A percentile compares a stretch with the other conserved stretches of the same genome.
Conservation (phyloP, 495 filamentous ascomycete species). For the Talaromyces nanjingensis region DNA sequence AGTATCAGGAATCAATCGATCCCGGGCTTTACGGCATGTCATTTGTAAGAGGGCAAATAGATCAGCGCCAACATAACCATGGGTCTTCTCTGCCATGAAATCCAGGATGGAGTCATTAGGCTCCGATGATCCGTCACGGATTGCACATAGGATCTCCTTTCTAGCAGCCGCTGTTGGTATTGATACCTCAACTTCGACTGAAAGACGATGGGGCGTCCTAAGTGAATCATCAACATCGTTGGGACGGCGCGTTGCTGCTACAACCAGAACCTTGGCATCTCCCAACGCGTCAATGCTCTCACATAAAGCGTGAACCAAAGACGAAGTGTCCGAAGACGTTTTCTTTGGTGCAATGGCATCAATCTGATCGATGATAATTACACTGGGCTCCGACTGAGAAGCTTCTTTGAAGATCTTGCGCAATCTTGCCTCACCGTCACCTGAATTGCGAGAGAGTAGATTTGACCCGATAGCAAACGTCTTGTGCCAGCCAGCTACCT, state of each 20-base stretch:
- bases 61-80: slow-evolving; percentile 65
- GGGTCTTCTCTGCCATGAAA: slow-evolving; percentile 50
- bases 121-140: slow-evolving; percentile 27
- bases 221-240: slow-evolving; percentile 70
- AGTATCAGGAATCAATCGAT: slow-evolving; percentile 20
- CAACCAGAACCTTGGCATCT: slow-evolving; percentile 52
- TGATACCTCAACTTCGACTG: slow-evolving; percentile 69
- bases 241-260: slow-evolving; percentile 65
- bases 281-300: slow-evolving; percentile 37
- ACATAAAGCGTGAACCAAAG: slow-evolving; percentile 32
- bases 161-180: slow-evolving; percentile 68
- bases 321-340: slow-evolving; percentile 29
- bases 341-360: slow-evolving; percentile 65
- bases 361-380: slow-evolving; percentile 77
- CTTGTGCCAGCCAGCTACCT: slow-evolving; percentile 59
- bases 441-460: slow-evolving; percentile 37
- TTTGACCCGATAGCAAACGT: slow-evolving; percentile 54
- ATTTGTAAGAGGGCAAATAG: slow-evolving; percentile 44
- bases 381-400: slow-evolving; percentile 61
- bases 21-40: slow-evolving; percentile 36
- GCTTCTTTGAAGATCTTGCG: slow-evolving; percentile 68
- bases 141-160: slow-evolving; percentile 60
- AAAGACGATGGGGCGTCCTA: slow-evolving; percentile 58
- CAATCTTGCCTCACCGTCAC: slow-evolving; percentile 46
- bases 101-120: slow-evolving; percentile 32